phyloP scores from a whole-genome alignment of 169 alveolate species.

The Plasmodium inui region DNA sequence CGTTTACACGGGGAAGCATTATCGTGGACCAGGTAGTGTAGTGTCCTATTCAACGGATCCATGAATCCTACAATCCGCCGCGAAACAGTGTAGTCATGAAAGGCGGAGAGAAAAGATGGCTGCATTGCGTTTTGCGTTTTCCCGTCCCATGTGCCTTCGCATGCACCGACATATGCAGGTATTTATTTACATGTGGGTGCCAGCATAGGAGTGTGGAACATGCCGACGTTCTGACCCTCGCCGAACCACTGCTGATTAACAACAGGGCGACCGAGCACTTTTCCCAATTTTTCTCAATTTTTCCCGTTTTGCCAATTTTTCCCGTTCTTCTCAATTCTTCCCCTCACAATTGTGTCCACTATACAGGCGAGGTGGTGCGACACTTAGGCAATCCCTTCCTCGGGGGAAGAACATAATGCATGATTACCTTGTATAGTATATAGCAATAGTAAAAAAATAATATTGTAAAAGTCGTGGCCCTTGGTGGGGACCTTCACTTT shows the following conservation, averaged over 20 bases:
- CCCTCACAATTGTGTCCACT: background rate
- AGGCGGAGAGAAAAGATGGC: background rate
- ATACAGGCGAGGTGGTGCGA: background rate
- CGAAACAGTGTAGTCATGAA: background rate
- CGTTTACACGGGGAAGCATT: background rate
- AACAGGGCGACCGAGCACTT: background rate
- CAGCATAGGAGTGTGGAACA: background rate
- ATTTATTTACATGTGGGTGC: conserved; percentile 2
- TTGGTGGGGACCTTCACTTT: conserved; percentile 5
- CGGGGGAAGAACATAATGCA: background rate
- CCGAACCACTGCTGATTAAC: background rate
- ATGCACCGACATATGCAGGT: background rate
- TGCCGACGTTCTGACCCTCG: background rate
- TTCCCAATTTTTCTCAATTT: background rate
- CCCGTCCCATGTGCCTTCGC: background rate
- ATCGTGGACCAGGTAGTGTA: background rate
- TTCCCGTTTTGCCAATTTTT: background rate
- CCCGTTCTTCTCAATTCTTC: background rate
- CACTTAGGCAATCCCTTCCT: background rate
- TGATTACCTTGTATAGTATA: conserved; percentile 69
- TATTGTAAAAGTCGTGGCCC: conserved; percentile 67
- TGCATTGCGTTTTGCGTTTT: background rate
- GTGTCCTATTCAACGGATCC: background rate
- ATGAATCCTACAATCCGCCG: background rate
- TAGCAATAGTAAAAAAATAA: conserved; percentile 64